These are phyloP conservation scores for Melanogaster broomeanus DNA, from an alignment of 768 basidiomycete genomes.

Conservation along the genomic window DNA sequence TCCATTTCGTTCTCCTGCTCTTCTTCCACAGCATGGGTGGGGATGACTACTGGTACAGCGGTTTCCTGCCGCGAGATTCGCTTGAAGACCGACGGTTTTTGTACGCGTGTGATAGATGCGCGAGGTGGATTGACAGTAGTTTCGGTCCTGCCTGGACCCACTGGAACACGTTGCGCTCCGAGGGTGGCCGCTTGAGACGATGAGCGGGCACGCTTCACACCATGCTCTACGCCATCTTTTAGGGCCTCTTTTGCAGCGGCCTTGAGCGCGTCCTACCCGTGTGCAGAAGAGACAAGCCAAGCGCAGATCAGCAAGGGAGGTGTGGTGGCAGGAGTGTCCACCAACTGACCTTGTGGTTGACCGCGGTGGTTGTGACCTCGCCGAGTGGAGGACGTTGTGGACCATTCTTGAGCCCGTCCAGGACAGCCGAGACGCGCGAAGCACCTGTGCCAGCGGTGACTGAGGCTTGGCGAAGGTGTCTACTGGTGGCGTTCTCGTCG, in stretches of 20 bases:
- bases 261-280: slow-evolving; percentile 42
- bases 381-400: too few relatives aligned
- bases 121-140: slow-evolving; percentile 43
- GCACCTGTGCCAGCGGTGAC: too few relatives aligned
- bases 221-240: slow-evolving; percentile 58
- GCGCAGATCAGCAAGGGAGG: too few relatives aligned
- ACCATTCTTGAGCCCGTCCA: too few relatives aligned
- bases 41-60: slow-evolving; percentile 44
- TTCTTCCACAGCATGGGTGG: too few relatives aligned
- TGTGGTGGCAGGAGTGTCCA: too few relatives aligned
- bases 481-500: slow-evolving; percentile 77
- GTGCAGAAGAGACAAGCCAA: too few relatives aligned
- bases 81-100: slow-evolving; percentile 37
- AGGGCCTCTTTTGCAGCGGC: slow-evolving; percentile 50
- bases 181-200: slow-evolving; percentile 65
- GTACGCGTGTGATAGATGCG: slow-evolving; percentile 24
- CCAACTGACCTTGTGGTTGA: too few relatives aligned
- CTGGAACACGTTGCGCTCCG: slow-evolving; percentile 64
- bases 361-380: too few relatives aligned
- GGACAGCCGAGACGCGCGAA: too few relatives aligned
- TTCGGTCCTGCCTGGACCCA: too few relatives aligned
- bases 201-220: slow-evolving; percentile 59
- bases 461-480: slow-evolving; percentile 64
- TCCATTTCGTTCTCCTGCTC: slow-evolving; percentile 65
- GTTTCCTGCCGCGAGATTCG: slow-evolving; percentile 44